Evolutionary conservation across 495 filamentous ascomycete species (phyloP).

Genomic region (Penicillium salamii): DNA sequence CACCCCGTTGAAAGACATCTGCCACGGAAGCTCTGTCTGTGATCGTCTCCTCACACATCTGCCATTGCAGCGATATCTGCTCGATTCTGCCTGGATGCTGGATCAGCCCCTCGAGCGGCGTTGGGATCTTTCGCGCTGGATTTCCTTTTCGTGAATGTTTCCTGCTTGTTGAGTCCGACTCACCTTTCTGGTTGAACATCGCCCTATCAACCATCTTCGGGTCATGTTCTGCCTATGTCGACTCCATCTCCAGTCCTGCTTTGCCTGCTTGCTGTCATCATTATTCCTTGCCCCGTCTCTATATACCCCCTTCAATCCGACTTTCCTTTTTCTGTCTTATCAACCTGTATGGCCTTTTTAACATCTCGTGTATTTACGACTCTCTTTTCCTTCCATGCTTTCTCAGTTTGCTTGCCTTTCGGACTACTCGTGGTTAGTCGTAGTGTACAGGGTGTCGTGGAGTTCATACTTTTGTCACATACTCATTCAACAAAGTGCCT

Average conservation of each 20-base stretch:
- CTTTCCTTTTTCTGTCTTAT: conserved; percentile 5
- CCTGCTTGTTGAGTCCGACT: not conserved
- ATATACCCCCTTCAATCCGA: conserved; percentile 25
- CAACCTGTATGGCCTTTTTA: conserved; percentile 20
- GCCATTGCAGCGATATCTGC: conserved; percentile 6
- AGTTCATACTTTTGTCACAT: conserved; percentile 2
- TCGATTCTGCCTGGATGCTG: conserved; percentile 20
- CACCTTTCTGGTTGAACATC: too few relatives aligned
- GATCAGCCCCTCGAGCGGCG: conserved; percentile 22
- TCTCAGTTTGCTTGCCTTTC: not conserved
- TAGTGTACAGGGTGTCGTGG: conserved; percentile 9
- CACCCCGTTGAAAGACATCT: not conserved
- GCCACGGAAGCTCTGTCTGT: not conserved
- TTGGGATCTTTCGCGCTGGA: conserved; percentile 13
- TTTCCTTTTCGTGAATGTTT: not conserved
- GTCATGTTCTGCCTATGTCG: not conserved
- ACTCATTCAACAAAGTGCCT: not conserved
- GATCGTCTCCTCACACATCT: not conserved
- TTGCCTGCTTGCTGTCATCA: conserved; percentile 4
- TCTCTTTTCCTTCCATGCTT: conserved; percentile 12
- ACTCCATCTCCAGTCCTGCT: not conserved
- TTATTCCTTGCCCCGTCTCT: conserved; percentile 10
- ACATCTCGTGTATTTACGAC: conserved; percentile 23
- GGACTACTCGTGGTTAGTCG: not conserved
- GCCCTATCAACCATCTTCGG: too few relatives aligned